A percentile compares a stretch with the other conserved stretches of the same genome.
Evolutionary conservation across 2,329 filamentous ascomycete species (phyloP).

Genomic region (Epichloe uncinata): DNA sequence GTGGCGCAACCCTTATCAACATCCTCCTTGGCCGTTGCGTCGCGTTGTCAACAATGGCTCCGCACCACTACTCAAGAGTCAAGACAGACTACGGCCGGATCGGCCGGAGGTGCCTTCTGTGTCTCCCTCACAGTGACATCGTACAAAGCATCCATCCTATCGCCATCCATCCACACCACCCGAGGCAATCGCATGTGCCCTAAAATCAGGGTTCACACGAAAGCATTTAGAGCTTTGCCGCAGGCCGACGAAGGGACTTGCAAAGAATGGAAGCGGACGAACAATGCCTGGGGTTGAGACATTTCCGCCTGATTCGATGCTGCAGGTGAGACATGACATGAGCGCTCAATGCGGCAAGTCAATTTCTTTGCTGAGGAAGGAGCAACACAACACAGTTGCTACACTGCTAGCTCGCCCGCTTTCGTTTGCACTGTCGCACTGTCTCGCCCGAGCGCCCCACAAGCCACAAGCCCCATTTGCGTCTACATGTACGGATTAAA

Average conservation of each 20-base stretch:
- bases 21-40: neutral
- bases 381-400: neutral
- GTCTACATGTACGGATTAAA: too few relatives aligned
- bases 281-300: neutral
- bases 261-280: neutral
- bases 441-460: conserved; percentile 1
- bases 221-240: neutral
- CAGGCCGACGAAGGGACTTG: neutral
- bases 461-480: conserved; percentile 5
- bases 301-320: neutral
- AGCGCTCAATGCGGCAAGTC: neutral
- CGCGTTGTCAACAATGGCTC: neutral
- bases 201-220: neutral
- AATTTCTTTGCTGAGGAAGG: neutral
- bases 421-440: neutral
- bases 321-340: neutral
- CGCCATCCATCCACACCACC: neutral
- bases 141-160: neutral
- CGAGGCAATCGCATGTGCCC: neutral
- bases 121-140: neutral
- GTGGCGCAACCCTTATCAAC: neutral
- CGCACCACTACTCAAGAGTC: neutral
- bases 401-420: conserved; percentile 1
- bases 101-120: neutral
- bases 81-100: neutral